Conservation (phyloP, 2,329 filamentous ascomycete species). For the Macroventuria anomochaeta region DNA sequence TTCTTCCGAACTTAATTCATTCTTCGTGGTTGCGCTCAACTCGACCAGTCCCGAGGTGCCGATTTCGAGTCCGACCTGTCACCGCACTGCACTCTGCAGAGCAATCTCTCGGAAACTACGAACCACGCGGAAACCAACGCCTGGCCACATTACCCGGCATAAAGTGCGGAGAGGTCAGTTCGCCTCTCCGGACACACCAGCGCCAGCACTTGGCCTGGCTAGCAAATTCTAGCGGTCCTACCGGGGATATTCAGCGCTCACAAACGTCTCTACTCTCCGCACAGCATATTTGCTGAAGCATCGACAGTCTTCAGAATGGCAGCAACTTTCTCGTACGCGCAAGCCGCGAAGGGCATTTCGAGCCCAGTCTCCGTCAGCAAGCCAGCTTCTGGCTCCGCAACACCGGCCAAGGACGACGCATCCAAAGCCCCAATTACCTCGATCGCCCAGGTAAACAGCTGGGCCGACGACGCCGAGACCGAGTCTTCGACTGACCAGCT, state of each 20-base stretch:
- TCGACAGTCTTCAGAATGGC: conserved; percentile 33
- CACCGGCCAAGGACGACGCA: conserved; percentile 50
- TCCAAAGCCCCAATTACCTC: conserved; percentile 30
- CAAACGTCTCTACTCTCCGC: conserved; percentile 7
- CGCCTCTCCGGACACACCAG: conserved; percentile 51
- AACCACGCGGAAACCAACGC: conserved; percentile 18
- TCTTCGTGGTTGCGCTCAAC: conserved; percentile 8
- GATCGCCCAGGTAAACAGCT: conserved; percentile 48
- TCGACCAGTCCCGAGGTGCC: conserved; percentile 13
- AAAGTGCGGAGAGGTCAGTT: conserved; percentile 51
- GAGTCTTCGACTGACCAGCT: conserved; percentile 37
- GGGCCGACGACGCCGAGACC: conserved; percentile 58
- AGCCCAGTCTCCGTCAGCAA: conserved; percentile 54
- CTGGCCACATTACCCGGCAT: conserved; percentile 28
- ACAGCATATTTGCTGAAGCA: conserved; percentile 10
- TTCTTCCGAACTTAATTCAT: conserved; percentile 18
- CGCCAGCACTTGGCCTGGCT: conserved; percentile 39
- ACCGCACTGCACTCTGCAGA: conserved; percentile 17
- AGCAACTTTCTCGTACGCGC: conserved; percentile 84
- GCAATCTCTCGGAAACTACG: neutral
- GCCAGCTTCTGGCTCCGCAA: conserved; percentile 51
- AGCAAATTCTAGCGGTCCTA: conserved; percentile 40
- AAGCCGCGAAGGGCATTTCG: conserved; percentile 85
- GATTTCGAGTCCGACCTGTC: conserved; percentile 1
- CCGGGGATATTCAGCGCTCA: conserved; percentile 36